Conservation (phyloP, 2,329 filamentous ascomycete species). For the Apiospora marii region DNA sequence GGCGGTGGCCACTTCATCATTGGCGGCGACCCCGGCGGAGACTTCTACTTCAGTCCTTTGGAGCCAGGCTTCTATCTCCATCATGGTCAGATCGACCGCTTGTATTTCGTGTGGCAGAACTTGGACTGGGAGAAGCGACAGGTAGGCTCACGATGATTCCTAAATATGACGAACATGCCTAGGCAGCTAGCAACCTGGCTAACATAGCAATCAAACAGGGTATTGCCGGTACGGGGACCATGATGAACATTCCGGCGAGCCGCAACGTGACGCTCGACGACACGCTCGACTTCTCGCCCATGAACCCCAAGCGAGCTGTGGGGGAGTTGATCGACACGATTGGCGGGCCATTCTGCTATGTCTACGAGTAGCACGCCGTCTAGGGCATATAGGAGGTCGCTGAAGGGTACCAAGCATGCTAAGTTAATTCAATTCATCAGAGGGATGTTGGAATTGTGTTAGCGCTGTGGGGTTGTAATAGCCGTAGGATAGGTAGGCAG, state of each 20-base stretch:
- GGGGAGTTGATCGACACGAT: conserved; percentile 49
- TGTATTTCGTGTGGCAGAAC: conserved; percentile 59
- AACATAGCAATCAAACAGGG: conserved; percentile 35
- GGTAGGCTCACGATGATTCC: conserved; percentile 33
- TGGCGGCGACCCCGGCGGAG: conserved; percentile 54
- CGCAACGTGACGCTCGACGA: conserved; percentile 53
- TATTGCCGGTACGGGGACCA: conserved; percentile 51
- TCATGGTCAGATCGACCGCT: conserved; percentile 54
- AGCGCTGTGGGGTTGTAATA: neutral
- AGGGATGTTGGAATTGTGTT: neutral
- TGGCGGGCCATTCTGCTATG: conserved; percentile 54
- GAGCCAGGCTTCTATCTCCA: conserved; percentile 57
- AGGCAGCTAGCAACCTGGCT: neutral
- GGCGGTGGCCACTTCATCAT: conserved; percentile 47
- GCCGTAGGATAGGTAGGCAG: neutral
- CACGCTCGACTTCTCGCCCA: conserved; percentile 38
- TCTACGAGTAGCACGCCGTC: conserved; percentile 45
- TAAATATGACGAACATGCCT: neutral
- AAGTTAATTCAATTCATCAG: neutral
- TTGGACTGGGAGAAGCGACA: conserved; percentile 49
- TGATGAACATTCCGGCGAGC: conserved; percentile 50
- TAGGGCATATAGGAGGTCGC: neutral
- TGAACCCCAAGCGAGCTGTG: conserved; percentile 38
- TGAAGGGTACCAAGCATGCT: neutral
- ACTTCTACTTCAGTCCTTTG: conserved; percentile 52